Percentiles rank a stretch among this genome's conserved stretches.
Evolutionary conservation across 495 filamentous ascomycete genomes (phyloP).

Genomic region (Neurospora sp.): DNA sequence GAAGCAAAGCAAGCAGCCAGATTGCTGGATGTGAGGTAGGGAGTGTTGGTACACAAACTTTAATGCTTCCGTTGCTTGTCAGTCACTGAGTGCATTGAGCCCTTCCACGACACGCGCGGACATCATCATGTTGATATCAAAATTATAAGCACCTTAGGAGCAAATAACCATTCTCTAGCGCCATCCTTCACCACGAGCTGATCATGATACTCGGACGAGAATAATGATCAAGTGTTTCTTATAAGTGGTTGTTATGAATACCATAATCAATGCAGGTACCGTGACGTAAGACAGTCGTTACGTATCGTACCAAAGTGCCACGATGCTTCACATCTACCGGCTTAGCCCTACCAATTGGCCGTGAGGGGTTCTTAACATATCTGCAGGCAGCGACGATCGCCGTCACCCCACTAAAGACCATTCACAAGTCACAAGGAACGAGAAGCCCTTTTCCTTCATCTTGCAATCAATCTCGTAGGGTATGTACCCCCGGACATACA

Average conservation of each 20-base stretch:
- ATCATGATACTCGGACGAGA: background rate
- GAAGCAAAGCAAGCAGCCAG: background rate
- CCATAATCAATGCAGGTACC: background rate
- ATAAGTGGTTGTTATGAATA: background rate
- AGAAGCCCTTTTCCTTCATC: background rate
- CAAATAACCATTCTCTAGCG: background rate
- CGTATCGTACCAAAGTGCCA: background rate
- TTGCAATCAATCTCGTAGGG: background rate
- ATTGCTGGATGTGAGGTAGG: background rate
- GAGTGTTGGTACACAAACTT: background rate
- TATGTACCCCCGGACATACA: background rate
- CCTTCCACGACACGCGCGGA: background rate
- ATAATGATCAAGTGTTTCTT: background rate
- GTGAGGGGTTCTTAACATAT: background rate
- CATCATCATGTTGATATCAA: background rate
- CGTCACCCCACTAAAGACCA: background rate
- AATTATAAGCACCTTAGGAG: background rate
- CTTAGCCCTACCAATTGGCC: background rate
- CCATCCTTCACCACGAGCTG: background rate
- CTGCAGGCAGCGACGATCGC: background rate
- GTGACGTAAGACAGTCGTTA: background rate
- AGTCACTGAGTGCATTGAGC: background rate
- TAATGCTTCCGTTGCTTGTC: background rate
- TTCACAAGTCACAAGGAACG: background rate
- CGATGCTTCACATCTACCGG: background rate